These are phyloP conservation scores for Neofusicoccum sp. DNA, from an alignment of 2,329 filamentous ascomycete genomes.

Conservation along the genomic window DNA sequence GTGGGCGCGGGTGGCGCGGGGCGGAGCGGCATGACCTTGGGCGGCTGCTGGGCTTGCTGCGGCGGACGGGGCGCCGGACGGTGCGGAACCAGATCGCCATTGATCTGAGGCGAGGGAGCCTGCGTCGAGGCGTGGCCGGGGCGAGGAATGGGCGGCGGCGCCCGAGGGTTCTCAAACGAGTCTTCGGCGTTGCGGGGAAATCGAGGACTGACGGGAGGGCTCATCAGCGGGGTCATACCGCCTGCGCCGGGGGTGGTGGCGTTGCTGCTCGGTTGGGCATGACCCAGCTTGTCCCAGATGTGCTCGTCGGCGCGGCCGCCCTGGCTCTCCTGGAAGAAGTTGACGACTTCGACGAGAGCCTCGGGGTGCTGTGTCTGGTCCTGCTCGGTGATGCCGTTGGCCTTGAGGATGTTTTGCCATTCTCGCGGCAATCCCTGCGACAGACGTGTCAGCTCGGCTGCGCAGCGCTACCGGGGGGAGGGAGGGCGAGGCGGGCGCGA, in stretches of 20 bases:
- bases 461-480: neutral
- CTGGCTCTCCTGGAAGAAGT: slow-evolving; percentile 94
- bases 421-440: slow-evolving; percentile 86
- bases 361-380: slow-evolving; percentile 95
- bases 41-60: slow-evolving; percentile 45
- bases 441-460: slow-evolving; percentile 13
- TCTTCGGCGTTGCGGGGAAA: slow-evolving; percentile 81
- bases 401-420: slow-evolving; percentile 94
- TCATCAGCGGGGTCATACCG: slow-evolving; percentile 57
- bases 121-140: slow-evolving; percentile 45
- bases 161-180: slow-evolving; percentile 95
- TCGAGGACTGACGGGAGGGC: slow-evolving; percentile 78
- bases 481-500: neutral
- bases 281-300: slow-evolving; percentile 93
- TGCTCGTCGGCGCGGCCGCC: slow-evolving; percentile 78
- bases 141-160: slow-evolving; percentile 80
- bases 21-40: slow-evolving; percentile 55
- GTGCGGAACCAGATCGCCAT: slow-evolving; percentile 65
- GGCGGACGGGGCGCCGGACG: slow-evolving; percentile 85
- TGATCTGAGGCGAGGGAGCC: slow-evolving; percentile 39
- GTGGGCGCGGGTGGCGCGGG: slow-evolving; percentile 54
- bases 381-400: slow-evolving; percentile 93
- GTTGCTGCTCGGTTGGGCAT: slow-evolving; percentile 61
- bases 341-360: slow-evolving; percentile 91
- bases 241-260: slow-evolving; percentile 20